A percentile compares a stretch with the other conserved stretches of the same genome.
phyloP scores from a whole-genome alignment of 2,329 filamentous ascomycete species.

The Fusarium clavum region DNA sequence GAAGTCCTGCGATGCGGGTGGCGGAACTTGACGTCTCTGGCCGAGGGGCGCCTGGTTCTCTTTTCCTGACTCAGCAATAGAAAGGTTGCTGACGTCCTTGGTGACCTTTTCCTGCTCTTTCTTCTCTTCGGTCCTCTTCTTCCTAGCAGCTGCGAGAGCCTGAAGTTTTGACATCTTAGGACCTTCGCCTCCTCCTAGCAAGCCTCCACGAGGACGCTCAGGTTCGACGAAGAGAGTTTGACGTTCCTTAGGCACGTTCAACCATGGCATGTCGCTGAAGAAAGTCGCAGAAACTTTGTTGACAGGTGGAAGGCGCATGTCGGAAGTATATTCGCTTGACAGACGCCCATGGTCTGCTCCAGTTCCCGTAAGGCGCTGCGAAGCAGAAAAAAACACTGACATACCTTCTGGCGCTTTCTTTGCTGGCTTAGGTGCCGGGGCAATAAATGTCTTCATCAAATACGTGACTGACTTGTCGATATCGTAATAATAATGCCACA shows the following conservation, averaged over 20 bases:
- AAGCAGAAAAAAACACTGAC: conserved; percentile 52
- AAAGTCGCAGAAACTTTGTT: conserved; percentile 62
- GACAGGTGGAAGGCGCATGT: conserved; percentile 33
- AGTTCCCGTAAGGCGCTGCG: conserved; percentile 43
- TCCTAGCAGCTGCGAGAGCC: conserved; percentile 85
- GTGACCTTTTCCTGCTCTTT: conserved; percentile 49
- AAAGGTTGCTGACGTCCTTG: conserved; percentile 48
- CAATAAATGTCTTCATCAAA: conserved; percentile 73
- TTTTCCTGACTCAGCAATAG: conserved; percentile 48
- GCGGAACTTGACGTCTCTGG: conserved; percentile 39
- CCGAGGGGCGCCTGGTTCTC: conserved; percentile 43
- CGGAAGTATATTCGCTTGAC: conserved; percentile 23
- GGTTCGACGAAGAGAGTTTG: conserved; percentile 73
- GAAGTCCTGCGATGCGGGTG: conserved; percentile 3
- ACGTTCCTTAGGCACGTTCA: conserved; percentile 74
- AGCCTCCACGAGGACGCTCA: conserved; percentile 67
- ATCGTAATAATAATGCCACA: conserved; percentile 98
- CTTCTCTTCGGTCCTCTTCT: conserved; percentile 81
- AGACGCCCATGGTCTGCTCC: conserved; percentile 50
- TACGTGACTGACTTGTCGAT: conserved; percentile 86
- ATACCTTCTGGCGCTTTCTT: conserved; percentile 60
- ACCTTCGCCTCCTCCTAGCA: conserved; percentile 79
- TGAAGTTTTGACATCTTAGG: conserved; percentile 90
- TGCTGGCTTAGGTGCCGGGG: conserved; percentile 57
- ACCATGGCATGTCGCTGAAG: conserved; percentile 89